Base-by-base conservation (phyloP, 257 asterid species). In the Solanum corneliomulleri region DNA sequence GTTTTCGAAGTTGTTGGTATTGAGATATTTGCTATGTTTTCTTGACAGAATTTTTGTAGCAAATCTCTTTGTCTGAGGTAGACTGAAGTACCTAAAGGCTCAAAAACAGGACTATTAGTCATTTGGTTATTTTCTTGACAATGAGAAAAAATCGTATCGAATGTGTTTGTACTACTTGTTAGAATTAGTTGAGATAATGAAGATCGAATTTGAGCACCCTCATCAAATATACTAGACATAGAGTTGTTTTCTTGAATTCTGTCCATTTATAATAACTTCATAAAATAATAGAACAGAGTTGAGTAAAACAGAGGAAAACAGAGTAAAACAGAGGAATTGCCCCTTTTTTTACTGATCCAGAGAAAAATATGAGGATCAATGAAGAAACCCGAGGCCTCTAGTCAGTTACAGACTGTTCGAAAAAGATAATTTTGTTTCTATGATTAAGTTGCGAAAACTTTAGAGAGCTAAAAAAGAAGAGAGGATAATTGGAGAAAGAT, bases 91-190 rank as follows among this genome's bases (percentile, higher is more conserved):
- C 98, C 99, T 60, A 93, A 42, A 13, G 98, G 92, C 90, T 90
- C 92, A 71, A 69, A 86, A 87, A 69, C 89, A 69, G 87, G 89
- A 39, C 58, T 84, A 18, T 71, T 20, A 72, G 45, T 23, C 18
- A 45, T 41, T 6, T 89, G 16, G 52, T 72, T 89, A 11, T 93
- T 16, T 1, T 85, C 89, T 11, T 93, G 92, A 80, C 93, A 90
- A 92, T 92, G 84, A 49, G 96, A 92, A 90, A 96, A 94, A 15
- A 96, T 91, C n/a, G 99, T 94, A 83, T 96, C 99, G 84, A 94
- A 85, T 7, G 98, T 94, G 92, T 91, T 96, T 25, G 96, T 90
- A 76, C 93, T 91, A n/a, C 93, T 93, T 12, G 92, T 89, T 76
- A 96, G 31, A 27, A 96, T 92, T 15, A 96, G 90, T 9, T 92